A percentile compares a stretch with the other conserved stretches of the same genome.
These are phyloP conservation scores for Mimosa pudica DNA, from an alignment of 306 rosid genomes.

Conservation along the genomic window DNA sequence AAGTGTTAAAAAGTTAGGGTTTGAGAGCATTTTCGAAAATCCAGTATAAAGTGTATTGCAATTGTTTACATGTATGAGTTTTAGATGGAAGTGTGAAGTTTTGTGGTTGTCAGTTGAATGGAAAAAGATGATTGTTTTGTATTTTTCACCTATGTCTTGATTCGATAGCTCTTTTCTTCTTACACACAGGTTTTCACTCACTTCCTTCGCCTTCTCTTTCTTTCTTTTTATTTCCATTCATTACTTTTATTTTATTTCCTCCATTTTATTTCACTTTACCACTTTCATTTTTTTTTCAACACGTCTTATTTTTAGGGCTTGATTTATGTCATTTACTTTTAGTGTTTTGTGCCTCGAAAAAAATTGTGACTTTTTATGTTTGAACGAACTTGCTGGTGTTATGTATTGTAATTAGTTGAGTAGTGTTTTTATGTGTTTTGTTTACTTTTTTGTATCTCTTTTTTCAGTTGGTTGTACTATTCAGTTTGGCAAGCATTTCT, in stretches of 20 bases:
- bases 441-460: not conserved
- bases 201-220: not conserved
- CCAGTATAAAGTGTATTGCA: too few relatives aligned
- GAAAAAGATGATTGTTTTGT: too few relatives aligned
- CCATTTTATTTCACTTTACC: not conserved
- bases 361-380: not conserved
- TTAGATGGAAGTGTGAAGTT: too few relatives aligned
- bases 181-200: slow-evolving; percentile 21
- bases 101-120: too few relatives aligned
- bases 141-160: slow-evolving; percentile 39
- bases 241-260: not conserved
- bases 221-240: not conserved
- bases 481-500: not conserved
- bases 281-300: not conserved
- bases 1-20: too few relatives aligned
- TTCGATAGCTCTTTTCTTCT: slow-evolving; percentile 17
- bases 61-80: too few relatives aligned
- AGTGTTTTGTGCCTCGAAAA: not conserved
- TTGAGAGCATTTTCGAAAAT: too few relatives aligned
- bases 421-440: not conserved
- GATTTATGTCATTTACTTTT: not conserved
- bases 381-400: not conserved
- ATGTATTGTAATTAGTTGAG: not conserved
- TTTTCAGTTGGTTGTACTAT: not conserved
- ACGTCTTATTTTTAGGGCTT: not conserved